Evolutionary conservation across 805 yeast genomes (phyloP), one percentile per base, ranked within the genome.

Genomic region (Grigorovia yakushimaensis): DNA sequence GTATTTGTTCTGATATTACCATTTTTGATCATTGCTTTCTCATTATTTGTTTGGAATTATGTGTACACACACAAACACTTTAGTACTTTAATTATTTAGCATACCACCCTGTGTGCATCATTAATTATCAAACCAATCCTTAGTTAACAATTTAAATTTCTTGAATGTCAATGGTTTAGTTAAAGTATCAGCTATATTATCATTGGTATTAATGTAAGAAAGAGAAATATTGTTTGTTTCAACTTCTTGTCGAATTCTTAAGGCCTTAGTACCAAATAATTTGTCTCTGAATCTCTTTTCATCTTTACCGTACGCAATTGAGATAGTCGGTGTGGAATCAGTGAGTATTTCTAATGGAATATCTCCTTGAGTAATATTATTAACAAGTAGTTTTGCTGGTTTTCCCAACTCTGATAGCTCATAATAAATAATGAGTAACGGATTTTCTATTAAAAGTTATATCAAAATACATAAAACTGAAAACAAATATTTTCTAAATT

Each of bases 131-230:
- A 9, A 30, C 36, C 36, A 30, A 10, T 8, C 7, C 17, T 40
- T 45, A 3, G 47, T 33, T 41, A 40, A 7, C 15, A 22, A 3
- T 15, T 40, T 30, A 23, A 45, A 45, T 33, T 18, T 19, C 30
- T 30, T 39, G 20, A 24, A 3, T 4, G 47, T 18, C 19, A 45
- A 36, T 5, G 44, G 47, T 45, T 45, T 45, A 5, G 47, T 45
- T 22, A 45, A 17, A 20, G 40, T 18, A 19, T 45, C 44, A 20
- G 44, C 47, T 33, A 19, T 43, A 20, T 47, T 49, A 7, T 27
- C 38, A 5, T 41, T 39, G 2, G 50, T 44, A 6, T 27, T 24
- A 18, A 47, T 42, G 38, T 49, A 42, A 11, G 1, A n/a, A 10
- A 40, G 2, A 1, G 20, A 2, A 2, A 40, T 22, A 2, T 21